Base-by-base conservation (phyloP, 1,284 basidiomycete genomes). In the Grifola frondosa region DNA sequence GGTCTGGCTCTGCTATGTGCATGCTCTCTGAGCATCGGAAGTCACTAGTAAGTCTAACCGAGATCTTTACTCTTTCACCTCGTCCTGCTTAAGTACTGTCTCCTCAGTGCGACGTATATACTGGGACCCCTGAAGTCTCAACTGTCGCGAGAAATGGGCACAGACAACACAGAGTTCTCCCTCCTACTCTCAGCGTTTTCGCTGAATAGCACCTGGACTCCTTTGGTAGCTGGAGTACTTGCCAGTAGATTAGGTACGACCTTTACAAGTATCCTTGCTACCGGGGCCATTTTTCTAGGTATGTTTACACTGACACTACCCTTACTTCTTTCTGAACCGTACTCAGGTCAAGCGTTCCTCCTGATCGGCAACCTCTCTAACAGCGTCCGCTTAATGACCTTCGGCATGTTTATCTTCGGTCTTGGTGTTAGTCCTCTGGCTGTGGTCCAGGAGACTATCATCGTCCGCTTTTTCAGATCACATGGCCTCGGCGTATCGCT, bases 191-290 rank as follows among this genome's bases (percentile, higher is more conserved):
- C 88, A 11, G 84, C 86, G 0, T 81, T 81, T 54, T 85, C 80
- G 43, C 64, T 90, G 26, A 90, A 89, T 58, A 81, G 82, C 47
- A 89, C 87, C 29, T 89, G 87, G 87, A 90, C 88, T 9, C 86
- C 87, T 1, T 71, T 90, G 5, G 71, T 88, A 0, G 84, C 81
- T 12, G 84, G 84, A 4, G 49, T 88, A 11, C 68, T 88, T 32
- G 79, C 83, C 6, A 81, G 80, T 46, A 73, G 74, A 39, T 71
- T 90, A 4, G 85, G 86, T 17, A 86, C 84, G 16, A 85, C 84
- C 0, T 63, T 72, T 30, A 80, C 82, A 0, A 82, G 84, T 46
- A 81, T 90, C 30, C 62, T 87, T 20, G 83, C 87, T 2, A 90
- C 88, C 0, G 77, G 81, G 0, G 68, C 83, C 17, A 81, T 90